Percentiles rank a stretch among this genome's conserved stretches.
Conservation (phyloP, 352 stramenopile genomes). For the Phytophthora nicotianae region DNA sequence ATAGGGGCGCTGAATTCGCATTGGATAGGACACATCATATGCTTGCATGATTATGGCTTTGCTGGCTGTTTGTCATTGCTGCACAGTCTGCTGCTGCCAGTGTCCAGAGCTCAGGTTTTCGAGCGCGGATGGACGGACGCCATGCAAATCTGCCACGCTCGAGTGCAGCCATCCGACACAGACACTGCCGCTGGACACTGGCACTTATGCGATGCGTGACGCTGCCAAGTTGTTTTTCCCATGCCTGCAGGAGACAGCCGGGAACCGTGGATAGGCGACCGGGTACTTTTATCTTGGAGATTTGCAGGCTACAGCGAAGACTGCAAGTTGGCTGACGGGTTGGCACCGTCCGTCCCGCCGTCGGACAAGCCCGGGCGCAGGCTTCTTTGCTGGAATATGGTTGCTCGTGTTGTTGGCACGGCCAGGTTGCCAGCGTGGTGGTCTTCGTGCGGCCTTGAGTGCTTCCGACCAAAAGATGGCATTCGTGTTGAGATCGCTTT, state of each 20-base stretch:
- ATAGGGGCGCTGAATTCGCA: conserved; percentile 30
- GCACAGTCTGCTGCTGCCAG: conserved; percentile 20
- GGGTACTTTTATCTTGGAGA: conserved; percentile 34
- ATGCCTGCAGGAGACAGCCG: conserved; percentile 23
- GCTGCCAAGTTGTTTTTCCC: conserved; percentile 24
- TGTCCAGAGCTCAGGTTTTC: conserved; percentile 8
- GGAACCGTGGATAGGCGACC: conserved; percentile 31
- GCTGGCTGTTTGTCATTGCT: conserved; percentile 40
- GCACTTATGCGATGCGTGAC: conserved; percentile 37
- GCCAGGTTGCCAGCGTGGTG: conserved; percentile 2
- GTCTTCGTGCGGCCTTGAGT: conserved; percentile 11
- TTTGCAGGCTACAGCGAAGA: conserved; percentile 27
- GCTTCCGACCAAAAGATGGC: conserved; percentile 1
- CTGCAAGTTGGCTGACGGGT: neutral
- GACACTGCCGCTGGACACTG: conserved; percentile 28
- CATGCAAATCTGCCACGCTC: conserved; percentile 20
- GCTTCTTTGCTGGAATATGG: neutral
- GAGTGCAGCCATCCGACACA: conserved; percentile 24
- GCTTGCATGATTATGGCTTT: conserved; percentile 42
- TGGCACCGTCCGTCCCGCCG: conserved; percentile 5
- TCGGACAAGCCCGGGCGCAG: conserved; percentile 18
- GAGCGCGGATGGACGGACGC: conserved; percentile 10
- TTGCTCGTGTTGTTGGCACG: conserved; percentile 2
- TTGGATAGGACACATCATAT: conserved; percentile 38
- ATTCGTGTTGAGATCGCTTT: neutral